Conservation (phyloP, 768 basidiomycete genomes). For the Boletus subcaerulescens region DNA sequence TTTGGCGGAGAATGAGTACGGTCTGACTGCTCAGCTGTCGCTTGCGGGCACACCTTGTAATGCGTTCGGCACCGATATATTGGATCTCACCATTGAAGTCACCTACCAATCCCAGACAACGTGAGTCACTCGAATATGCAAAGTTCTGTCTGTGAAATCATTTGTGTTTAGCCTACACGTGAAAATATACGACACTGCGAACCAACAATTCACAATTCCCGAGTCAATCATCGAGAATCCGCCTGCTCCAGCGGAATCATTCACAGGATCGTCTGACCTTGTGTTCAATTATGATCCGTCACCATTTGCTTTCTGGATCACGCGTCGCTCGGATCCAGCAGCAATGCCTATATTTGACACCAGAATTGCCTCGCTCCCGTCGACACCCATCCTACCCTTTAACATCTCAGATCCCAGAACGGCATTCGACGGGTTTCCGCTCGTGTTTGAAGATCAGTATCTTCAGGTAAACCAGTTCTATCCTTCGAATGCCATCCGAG, state of each 20-base stretch:
- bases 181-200: constrained; percentile 59
- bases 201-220: constrained; percentile 67
- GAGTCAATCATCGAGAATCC: constrained; percentile 49
- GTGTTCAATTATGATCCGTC: constrained; percentile 61
- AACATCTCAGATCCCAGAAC: constrained; percentile 50
- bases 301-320: constrained; percentile 82
- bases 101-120: constrained; percentile 58
- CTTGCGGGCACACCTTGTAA: constrained; percentile 60
- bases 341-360: constrained; percentile 68
- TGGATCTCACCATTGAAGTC: constrained; percentile 59
- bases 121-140: constrained; percentile 27
- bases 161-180: constrained; percentile 53
- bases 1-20: constrained; percentile 40
- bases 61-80: constrained; percentile 60
- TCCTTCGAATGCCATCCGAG: neutral
- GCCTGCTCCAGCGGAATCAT: constrained; percentile 31
- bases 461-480: constrained; percentile 47
- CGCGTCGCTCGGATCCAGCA: constrained; percentile 56
- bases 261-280: constrained; percentile 51
- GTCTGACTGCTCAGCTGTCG: constrained; percentile 52
- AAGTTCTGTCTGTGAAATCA: neutral
- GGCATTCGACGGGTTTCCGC: constrained; percentile 58
- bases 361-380: constrained; percentile 56
- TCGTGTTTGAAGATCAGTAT: constrained; percentile 81
- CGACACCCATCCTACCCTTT: constrained; percentile 56